Base-by-base conservation (phyloP, 495 filamentous ascomycete genomes). In the Penicillium steckii region DNA sequence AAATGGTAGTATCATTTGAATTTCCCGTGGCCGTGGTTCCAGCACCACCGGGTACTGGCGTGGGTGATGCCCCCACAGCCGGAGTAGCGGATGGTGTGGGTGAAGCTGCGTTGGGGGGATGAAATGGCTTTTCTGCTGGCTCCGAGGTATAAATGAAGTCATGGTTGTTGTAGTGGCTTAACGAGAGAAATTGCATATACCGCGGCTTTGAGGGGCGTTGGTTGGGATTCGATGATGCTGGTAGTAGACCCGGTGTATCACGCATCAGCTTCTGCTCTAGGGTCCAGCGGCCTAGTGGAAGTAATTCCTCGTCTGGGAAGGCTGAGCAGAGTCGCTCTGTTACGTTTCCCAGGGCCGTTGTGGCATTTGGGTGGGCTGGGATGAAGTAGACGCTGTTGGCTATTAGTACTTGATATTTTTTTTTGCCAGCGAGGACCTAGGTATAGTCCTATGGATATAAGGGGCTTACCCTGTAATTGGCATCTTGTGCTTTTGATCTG, bases 61-160 rank as follows among this genome's bases (percentile, higher is more conserved):
- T 18, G 4, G n/a, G 10, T 6, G 33, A n/a, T 7, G 33, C n/a
- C 15, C n/a, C 33, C 15, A 15, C 33, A 18, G 10, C 26, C 10
- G 27, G 5, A 2, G 18, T 30, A 12, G 25, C 15, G 3, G 52
- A 33, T 1, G 46, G 38, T 9, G 25, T 24, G 27, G 46, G 26
- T 3, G 46, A 21, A 4, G 56, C 33, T 10, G 55, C 32, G 17
- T 8, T 19, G 6, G 44, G 49, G 6, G 51, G 48, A 21, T 64
- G 59, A 10, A 33, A 21, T 4, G 29, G 23, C 17, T 61, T 65
- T 18, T 67, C 63, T 1, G 55, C 48, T 7, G 66, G 53, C 46
- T 67, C 62, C 9, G 72, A 71, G n/a, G 74, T 68, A 52, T 77
- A 77, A 40, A 77, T 65, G 53, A 76, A 77, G 17, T 71, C 73